phyloP scores from a whole-genome alignment of 768 basidiomycete species.

The Albatrellus ellisii region DNA sequence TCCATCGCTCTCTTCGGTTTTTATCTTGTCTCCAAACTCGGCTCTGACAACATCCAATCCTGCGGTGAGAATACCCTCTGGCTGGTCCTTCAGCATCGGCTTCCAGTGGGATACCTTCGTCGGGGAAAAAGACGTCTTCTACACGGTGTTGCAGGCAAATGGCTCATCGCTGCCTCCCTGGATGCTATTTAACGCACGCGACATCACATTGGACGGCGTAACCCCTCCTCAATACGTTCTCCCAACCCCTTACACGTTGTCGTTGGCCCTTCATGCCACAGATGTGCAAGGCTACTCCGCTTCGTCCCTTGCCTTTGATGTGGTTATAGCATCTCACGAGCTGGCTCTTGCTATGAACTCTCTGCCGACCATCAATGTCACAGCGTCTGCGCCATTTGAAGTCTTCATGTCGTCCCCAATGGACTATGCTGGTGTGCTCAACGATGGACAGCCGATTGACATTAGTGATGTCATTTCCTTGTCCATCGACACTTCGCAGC shows the following conservation, averaged over 20 bases:
- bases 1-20: constrained; percentile 65
- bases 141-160: constrained; percentile 49
- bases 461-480: constrained; percentile 43
- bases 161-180: constrained; percentile 65
- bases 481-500: constrained; percentile 43
- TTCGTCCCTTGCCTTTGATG: constrained; percentile 40
- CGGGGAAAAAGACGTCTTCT: constrained; percentile 36
- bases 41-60: constrained; percentile 38
- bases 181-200: constrained; percentile 54
- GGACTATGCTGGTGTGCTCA: constrained; percentile 49
- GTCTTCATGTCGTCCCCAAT: constrained; percentile 36
- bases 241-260: constrained; percentile 28
- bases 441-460: constrained; percentile 49
- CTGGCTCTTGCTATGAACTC: constrained; percentile 33
- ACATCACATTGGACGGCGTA: constrained; percentile 68
- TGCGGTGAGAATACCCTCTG: constrained; percentile 57
- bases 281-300: constrained; percentile 66
- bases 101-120: constrained; percentile 53
- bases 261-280: constrained; percentile 52
- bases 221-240: constrained; percentile 37
- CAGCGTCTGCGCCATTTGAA: constrained; percentile 39
- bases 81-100: constrained; percentile 88
- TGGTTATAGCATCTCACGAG: constrained; percentile 60
- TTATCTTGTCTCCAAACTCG: constrained; percentile 44
- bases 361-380: constrained; percentile 61